These are phyloP conservation scores for Hypoxylon perforatum DNA, from an alignment of 495 filamentous ascomycete genomes.

Conservation along the genomic window DNA sequence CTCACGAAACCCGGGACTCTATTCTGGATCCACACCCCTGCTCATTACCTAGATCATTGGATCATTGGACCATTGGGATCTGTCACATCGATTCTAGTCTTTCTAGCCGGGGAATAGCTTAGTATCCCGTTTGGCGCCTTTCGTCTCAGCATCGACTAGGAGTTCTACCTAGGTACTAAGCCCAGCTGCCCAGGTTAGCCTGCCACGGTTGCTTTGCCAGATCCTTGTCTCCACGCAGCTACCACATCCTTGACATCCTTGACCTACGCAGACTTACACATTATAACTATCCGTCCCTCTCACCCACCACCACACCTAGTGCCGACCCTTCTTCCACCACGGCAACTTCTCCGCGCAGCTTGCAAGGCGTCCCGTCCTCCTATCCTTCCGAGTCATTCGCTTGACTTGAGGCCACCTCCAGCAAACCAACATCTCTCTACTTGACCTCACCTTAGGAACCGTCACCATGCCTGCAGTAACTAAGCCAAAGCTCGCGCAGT, in stretches of 20 bases:
- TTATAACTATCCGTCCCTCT: slow-evolving; percentile 55
- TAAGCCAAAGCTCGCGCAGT: slow-evolving; percentile 75
- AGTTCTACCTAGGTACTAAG: background rate
- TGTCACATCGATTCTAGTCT: slow-evolving; percentile 42
- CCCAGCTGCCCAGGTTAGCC: background rate
- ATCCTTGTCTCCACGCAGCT: slow-evolving; percentile 44
- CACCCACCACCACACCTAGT: slow-evolving; percentile 46
- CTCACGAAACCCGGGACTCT: slow-evolving; percentile 12
- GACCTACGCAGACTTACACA: slow-evolving; percentile 40
- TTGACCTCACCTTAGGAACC: slow-evolving; percentile 34
- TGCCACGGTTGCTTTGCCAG: slow-evolving; percentile 22
- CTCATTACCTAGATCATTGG: slow-evolving; percentile 1
- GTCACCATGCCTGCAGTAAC: slow-evolving; percentile 64
- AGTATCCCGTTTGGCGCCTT: slow-evolving; percentile 40
- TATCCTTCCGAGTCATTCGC: slow-evolving; percentile 53
- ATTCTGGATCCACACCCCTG: slow-evolving; percentile 37
- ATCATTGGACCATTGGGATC: slow-evolving; percentile 30
- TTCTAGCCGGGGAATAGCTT: slow-evolving; percentile 36
- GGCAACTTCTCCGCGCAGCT: slow-evolving; percentile 55
- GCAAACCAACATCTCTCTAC: slow-evolving; percentile 25
- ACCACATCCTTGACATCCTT: slow-evolving; percentile 35
- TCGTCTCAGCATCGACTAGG: slow-evolving; percentile 42
- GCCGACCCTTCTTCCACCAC: slow-evolving; percentile 51
- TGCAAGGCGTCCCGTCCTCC: slow-evolving; percentile 46
- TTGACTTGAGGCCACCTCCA: slow-evolving; percentile 49